These are phyloP conservation scores for Agaricus blazei DNA, from an alignment of 768 basidiomycete genomes.

Conservation along the genomic window DNA sequence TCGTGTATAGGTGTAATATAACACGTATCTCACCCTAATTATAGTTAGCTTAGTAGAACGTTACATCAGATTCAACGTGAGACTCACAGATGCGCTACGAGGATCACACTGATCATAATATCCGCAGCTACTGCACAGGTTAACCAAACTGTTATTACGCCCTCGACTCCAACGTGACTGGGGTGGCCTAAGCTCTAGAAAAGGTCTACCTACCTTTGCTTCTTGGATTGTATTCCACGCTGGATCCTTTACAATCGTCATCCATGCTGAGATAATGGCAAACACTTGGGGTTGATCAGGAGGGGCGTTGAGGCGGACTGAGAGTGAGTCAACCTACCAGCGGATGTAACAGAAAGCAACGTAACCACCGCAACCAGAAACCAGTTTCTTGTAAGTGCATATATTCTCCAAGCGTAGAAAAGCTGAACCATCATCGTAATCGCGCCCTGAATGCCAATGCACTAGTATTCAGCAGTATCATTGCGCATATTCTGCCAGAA, in stretches of 20 bases:
- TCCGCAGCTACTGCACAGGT: slow-evolving; percentile 34
- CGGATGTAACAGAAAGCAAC: slow-evolving; percentile 14
- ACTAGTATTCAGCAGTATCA: too few relatives aligned
- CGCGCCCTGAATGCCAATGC: slow-evolving; percentile 27
- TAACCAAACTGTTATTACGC: slow-evolving; percentile 33
- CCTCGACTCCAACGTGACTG: not conserved
- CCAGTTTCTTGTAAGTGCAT: slow-evolving; percentile 21
- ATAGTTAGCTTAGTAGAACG: not conserved
- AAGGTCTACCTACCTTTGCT: too few relatives aligned
- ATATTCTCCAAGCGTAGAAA: slow-evolving; percentile 38
- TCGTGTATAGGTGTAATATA: too few relatives aligned
- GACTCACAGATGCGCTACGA: slow-evolving; percentile 39
- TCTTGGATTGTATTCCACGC: too few relatives aligned
- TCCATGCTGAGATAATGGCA: slow-evolving; percentile 20
- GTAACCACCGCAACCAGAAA: slow-evolving; percentile 13
- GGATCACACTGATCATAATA: slow-evolving; percentile 33
- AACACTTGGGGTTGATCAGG: slow-evolving; percentile 15
- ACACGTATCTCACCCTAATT: slow-evolving; percentile 2
- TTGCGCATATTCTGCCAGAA: too few relatives aligned
- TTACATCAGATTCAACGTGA: not conserved
- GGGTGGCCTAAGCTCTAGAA: not conserved
- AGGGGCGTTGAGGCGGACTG: too few relatives aligned
- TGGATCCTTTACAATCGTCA: too few relatives aligned
- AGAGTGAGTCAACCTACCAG: slow-evolving; percentile 9
- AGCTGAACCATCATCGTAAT: slow-evolving; percentile 39